Percentiles rank a stretch among this genome's conserved stretches.
Evolutionary conservation across 768 basidiomycete genomes (phyloP).

Genomic region (Tephrocybe sp.): DNA sequence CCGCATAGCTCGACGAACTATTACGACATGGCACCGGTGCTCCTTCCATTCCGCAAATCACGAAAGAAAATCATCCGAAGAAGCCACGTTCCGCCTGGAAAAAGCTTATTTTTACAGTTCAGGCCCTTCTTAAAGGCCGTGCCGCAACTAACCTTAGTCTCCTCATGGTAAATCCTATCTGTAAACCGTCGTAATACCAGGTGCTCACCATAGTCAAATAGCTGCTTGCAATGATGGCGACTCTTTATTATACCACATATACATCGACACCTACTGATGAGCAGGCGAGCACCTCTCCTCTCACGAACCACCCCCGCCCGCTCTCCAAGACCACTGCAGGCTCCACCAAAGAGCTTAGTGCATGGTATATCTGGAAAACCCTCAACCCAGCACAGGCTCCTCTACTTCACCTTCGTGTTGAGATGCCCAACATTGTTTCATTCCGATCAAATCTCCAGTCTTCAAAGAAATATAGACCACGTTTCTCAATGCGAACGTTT

Average conservation of each 20-base stretch:
- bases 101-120: slow-evolving; percentile 35
- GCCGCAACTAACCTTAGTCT: slow-evolving; percentile 78
- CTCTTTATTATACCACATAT: slow-evolving; percentile 73
- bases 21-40: slow-evolving; percentile 63
- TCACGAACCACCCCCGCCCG: slow-evolving; percentile 30
- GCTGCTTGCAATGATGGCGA: slow-evolving; percentile 76
- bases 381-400: slow-evolving; percentile 68
- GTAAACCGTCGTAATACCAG: neutral
- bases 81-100: slow-evolving; percentile 42
- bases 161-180: slow-evolving; percentile 52
- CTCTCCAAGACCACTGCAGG: slow-evolving; percentile 22
- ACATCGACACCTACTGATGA: slow-evolving; percentile 33
- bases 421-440: slow-evolving; percentile 75
- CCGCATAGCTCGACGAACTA: slow-evolving; percentile 73
- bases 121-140: slow-evolving; percentile 58
- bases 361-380: slow-evolving; percentile 71
- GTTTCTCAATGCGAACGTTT: slow-evolving; percentile 45
- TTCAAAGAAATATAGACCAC: slow-evolving; percentile 30
- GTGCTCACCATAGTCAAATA: slow-evolving; percentile 21
- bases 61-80: slow-evolving; percentile 28
- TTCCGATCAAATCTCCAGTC: slow-evolving; percentile 42
- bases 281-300: slow-evolving; percentile 25
- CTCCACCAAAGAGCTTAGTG: slow-evolving; percentile 36
- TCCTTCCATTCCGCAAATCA: slow-evolving; percentile 34
- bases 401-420: slow-evolving; percentile 75